These are phyloP conservation scores for Larix kaempferi DNA, from an alignment of 75 land plant species.

Conservation along the genomic window DNA sequence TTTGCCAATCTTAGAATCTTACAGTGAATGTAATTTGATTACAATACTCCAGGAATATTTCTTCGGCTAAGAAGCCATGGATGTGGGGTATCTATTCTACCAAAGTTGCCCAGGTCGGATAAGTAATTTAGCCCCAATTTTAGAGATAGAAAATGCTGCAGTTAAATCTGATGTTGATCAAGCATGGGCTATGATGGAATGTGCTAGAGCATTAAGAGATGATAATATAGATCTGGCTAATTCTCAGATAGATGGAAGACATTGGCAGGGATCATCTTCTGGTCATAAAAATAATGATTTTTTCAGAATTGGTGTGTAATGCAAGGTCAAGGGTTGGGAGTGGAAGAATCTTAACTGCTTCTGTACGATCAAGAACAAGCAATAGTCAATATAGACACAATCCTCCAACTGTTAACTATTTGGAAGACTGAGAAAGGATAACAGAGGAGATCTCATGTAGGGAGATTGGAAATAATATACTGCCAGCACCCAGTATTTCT, in stretches of 20 bases:
- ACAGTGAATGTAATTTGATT: too few relatives aligned
- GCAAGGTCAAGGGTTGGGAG: neutral
- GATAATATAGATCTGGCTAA: neutral
- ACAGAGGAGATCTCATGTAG: neutral
- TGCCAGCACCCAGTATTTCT: neutral
- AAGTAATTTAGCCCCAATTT: conserved; percentile 3
- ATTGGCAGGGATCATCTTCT: conserved; percentile 6
- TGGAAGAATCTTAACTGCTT: neutral
- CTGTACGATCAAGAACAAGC: neutral
- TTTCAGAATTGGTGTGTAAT: neutral
- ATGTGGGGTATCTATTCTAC: too few relatives aligned
- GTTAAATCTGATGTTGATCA: conserved; percentile 17
- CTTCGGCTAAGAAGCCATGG: too few relatives aligned
- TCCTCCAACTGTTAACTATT: neutral
- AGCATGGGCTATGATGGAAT: conserved; percentile 40
- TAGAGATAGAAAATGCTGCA: neutral
- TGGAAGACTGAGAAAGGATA: conserved; percentile 1
- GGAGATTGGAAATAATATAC: neutral
- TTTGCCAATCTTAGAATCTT: too few relatives aligned
- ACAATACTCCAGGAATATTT: too few relatives aligned
- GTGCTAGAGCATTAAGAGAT: conserved; percentile 11
- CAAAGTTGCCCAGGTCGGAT: neutral
- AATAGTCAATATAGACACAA: neutral
- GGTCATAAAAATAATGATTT: neutral
- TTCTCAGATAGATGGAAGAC: neutral